A percentile compares a stretch with the other conserved stretches of the same genome.
Evolutionary conservation across 1,139 yeast genomes (phyloP).

Genomic region (Yamadazyma membranifaciens): DNA sequence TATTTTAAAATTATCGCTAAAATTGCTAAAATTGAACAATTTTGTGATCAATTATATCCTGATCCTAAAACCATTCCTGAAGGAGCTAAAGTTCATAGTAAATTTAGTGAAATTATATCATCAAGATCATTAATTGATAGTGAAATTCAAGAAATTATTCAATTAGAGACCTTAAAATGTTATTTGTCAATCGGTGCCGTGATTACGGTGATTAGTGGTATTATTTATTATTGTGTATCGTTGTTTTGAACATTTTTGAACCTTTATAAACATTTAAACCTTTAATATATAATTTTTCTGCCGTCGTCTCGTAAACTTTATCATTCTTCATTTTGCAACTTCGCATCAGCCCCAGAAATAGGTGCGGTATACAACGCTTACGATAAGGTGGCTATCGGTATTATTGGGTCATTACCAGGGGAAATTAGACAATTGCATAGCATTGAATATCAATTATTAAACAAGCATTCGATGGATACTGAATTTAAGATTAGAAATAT

Average conservation of each 20-base stretch:
- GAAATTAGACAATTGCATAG: too few relatives aligned
- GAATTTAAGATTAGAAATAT: slow-evolving; percentile 24
- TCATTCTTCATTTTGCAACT: background rate
- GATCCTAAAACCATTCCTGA: slow-evolving; percentile 29
- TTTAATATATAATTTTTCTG: background rate
- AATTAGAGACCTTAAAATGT: slow-evolving; percentile 27
- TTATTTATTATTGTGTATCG: slow-evolving; percentile 2
- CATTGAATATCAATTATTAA: background rate
- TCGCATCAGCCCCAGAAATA: background rate
- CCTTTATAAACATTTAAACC: too few relatives aligned
- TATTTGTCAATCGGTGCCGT: slow-evolving; percentile 17
- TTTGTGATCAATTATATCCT: slow-evolving; percentile 74
- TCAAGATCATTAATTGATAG: slow-evolving; percentile 25
- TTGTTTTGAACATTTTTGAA: slow-evolving; percentile 1
- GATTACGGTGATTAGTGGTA: slow-evolving; percentile 2
- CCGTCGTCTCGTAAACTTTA: background rate
- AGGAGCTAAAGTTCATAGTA: slow-evolving; percentile 27
- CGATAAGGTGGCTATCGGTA: background rate
- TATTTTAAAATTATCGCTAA: slow-evolving; percentile 79
- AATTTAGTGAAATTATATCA: slow-evolving; percentile 22
- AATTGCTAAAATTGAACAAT: slow-evolving; percentile 86
- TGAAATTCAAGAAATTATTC: slow-evolving; percentile 25
- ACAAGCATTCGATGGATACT: slow-evolving; percentile 5
- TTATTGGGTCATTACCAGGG: background rate
- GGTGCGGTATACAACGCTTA: background rate